Evolutionary conservation across 2,329 filamentous ascomycete species (phyloP).

Genomic region (Amauroascus niger): DNA sequence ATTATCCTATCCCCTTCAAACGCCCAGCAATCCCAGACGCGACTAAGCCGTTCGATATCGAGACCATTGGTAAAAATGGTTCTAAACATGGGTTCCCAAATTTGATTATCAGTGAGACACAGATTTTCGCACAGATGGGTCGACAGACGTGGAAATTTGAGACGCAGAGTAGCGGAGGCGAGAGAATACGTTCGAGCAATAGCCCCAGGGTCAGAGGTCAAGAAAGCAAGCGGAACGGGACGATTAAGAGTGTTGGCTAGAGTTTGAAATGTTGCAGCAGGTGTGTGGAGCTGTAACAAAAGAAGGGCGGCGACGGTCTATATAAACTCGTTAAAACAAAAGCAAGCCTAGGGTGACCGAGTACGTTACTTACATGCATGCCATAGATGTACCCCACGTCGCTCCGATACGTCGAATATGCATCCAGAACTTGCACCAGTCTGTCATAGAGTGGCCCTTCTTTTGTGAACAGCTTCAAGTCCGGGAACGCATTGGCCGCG

Average conservation of each 20-base stretch:
- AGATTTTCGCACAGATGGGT: conserved; percentile 42
- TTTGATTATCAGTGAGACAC: conserved; percentile 35
- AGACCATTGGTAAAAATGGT: conserved; percentile 45
- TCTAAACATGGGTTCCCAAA: conserved; percentile 46
- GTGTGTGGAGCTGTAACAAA: conserved; percentile 46
- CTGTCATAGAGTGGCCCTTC: conserved; percentile 46
- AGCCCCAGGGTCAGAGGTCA: conserved; percentile 48
- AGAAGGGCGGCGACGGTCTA: conserved; percentile 49
- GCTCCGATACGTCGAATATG: conserved; percentile 54
- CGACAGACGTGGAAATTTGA: conserved; percentile 49
- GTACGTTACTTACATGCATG: conserved; percentile 41
- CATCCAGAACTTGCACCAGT: conserved; percentile 50
- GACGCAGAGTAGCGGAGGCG: conserved; percentile 47
- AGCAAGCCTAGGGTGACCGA: not conserved
- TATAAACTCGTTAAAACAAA: conserved; percentile 5
- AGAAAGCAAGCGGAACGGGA: conserved; percentile 51
- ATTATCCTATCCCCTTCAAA: conserved; percentile 50
- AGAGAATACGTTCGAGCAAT: conserved; percentile 48
- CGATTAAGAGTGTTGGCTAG: conserved; percentile 55
- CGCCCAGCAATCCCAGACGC: conserved; percentile 53
- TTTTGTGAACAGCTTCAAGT: conserved; percentile 48
- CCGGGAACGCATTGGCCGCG: conserved; percentile 47
- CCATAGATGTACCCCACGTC: conserved; percentile 53
- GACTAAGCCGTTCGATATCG: conserved; percentile 44
- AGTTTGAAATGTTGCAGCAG: conserved; percentile 47